Conservation (phyloP, 78 protist genomes). For the Neovahlkampfia damariscottae region DNA sequence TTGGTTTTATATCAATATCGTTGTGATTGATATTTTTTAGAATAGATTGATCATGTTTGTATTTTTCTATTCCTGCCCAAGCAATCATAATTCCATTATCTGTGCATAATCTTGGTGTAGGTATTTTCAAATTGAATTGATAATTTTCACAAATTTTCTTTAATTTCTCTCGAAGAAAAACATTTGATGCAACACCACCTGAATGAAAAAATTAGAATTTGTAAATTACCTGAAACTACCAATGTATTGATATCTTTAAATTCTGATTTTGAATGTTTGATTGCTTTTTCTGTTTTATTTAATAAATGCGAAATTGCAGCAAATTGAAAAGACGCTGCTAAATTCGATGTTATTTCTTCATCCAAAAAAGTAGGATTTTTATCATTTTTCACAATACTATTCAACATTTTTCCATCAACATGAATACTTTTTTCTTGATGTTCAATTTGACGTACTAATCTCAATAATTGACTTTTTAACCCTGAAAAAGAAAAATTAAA, state of each 20-base stretch:
- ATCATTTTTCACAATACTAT: no score
- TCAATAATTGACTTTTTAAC: background rate
- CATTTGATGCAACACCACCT: conserved; percentile 63
- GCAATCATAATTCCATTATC: conserved; percentile 78
- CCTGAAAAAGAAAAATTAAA: conserved; percentile 3
- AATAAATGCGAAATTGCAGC: conserved; percentile 34
- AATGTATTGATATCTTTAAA: conserved; percentile 10
- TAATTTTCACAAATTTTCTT: background rate
- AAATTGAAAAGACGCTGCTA: conserved; percentile 55
- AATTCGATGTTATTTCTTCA: conserved; percentile 10
- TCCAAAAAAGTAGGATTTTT: no score
- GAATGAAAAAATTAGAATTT: no score
- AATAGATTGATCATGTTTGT: background rate
- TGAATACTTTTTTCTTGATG: no score
- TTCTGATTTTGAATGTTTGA: conserved; percentile 6
- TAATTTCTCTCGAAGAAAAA: conserved; percentile 11
- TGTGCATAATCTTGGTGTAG: conserved; percentile 47
- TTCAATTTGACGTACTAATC: background rate
- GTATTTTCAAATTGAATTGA: conserved; percentile 17
- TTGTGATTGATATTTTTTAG: no score
- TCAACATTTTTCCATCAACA: no score
- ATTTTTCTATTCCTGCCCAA: conserved; percentile 68
- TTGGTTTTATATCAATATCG: no score
- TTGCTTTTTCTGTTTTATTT: conserved; percentile 12
- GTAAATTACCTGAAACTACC: conserved; percentile 39